These are phyloP conservation scores for Pseudocercospora fuligena DNA, from an alignment of 2,329 filamentous ascomycete species.

Conservation along the genomic window DNA sequence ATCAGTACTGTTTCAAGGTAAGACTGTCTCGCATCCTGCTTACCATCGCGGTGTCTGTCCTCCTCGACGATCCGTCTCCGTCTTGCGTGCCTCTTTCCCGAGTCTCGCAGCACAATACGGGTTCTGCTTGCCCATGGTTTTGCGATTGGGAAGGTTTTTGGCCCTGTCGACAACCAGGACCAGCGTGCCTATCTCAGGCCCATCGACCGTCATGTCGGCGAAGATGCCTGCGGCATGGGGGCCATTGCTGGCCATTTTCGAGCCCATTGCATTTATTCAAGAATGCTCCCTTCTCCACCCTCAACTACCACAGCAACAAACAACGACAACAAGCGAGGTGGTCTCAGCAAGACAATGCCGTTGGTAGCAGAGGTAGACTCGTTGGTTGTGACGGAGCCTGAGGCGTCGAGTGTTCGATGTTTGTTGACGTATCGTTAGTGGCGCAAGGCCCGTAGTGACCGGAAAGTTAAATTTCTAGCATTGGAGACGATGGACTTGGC, in stretches of 20 bases:
- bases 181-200: conserved; percentile 89
- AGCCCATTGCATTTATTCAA: conserved; percentile 4
- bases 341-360: not conserved
- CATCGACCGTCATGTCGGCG: conserved; percentile 90
- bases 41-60: conserved; percentile 97
- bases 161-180: conserved; percentile 91
- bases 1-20: conserved; percentile 19
- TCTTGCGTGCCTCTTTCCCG: conserved; percentile 97
- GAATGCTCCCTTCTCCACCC: not conserved
- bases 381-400: not conserved
- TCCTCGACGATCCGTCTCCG: conserved; percentile 87
- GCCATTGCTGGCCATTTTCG: conserved; percentile 50
- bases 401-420: not conserved
- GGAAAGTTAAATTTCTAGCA: not conserved
- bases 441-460: not conserved
- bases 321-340: not conserved
- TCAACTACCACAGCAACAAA: not conserved
- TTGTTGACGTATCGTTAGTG: conserved; percentile 4
- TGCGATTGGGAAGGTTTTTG: conserved; percentile 95
- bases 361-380: not conserved
- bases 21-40: conserved; percentile 39
- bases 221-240: conserved; percentile 91
- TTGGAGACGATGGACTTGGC: not conserved
- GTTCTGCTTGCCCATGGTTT: conserved; percentile 98
- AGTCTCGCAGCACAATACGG: conserved; percentile 93